Conservation (phyloP, 176 grass and related monocot species). For the Musa itinerans region DNA sequence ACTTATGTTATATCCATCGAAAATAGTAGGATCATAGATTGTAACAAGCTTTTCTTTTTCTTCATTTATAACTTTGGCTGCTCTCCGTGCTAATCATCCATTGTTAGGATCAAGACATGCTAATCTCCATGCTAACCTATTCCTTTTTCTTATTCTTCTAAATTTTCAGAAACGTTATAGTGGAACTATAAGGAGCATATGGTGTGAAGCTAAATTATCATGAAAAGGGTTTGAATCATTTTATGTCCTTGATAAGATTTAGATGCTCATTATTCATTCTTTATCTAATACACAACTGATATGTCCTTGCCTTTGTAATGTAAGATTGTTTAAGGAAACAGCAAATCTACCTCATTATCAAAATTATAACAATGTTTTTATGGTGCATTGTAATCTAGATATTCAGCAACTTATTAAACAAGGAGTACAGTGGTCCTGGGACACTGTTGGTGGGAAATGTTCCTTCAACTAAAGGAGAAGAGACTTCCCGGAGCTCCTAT, state of each 20-base stretch:
- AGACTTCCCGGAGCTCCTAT: constrained; percentile 53
- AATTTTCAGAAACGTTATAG: no score
- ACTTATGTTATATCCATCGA: no score
- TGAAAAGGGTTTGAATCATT: background rate
- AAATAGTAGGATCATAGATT: no score
- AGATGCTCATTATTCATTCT: background rate
- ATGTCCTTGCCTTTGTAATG: background rate
- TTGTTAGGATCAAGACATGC: no score
- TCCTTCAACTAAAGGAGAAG: constrained; percentile 46
- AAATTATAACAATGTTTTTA: background rate
- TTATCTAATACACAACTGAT: background rate
- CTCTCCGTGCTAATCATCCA: no score
- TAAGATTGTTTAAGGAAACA: background rate
- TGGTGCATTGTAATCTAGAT: constrained; percentile 29
- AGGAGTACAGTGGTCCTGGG: constrained; percentile 62
- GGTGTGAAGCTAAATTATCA: background rate
- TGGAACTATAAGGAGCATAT: no score
- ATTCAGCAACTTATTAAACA: constrained; percentile 39
- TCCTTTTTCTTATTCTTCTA: no score
- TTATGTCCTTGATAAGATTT: background rate
- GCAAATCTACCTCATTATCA: background rate
- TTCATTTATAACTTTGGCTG: no score
- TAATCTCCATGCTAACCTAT: no score
- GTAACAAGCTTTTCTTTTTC: no score
- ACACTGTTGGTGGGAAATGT: constrained; percentile 84